phyloP scores from a whole-genome alignment of 2,329 filamentous ascomycete genomes.

The Chalaropsis ovoidea region DNA sequence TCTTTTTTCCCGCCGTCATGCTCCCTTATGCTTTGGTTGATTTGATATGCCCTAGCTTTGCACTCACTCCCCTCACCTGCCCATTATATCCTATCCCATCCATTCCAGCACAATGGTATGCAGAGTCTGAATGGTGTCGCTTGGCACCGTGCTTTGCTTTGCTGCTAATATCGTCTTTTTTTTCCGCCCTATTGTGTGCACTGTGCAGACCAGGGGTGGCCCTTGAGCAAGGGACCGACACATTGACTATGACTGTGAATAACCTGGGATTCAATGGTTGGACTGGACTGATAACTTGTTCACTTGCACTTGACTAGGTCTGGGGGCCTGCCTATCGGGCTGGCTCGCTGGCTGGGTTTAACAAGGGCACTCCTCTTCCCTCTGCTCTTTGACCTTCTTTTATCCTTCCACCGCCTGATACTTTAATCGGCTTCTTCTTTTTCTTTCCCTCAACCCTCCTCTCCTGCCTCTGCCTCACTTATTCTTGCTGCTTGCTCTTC shows the following conservation, averaged over 20 bases:
- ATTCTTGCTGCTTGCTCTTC: neutral
- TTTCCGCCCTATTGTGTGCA: slow-evolving; percentile 14
- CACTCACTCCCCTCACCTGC: neutral
- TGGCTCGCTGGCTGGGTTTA: slow-evolving; percentile 20
- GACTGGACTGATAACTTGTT: slow-evolving; percentile 20
- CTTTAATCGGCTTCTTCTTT: slow-evolving; percentile 24
- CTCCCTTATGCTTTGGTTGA: slow-evolving; percentile 4
- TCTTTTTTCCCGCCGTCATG: slow-evolving; percentile 8
- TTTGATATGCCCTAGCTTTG: slow-evolving; percentile 8
- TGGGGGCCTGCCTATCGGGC: slow-evolving; percentile 9
- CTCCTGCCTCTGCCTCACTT: neutral
- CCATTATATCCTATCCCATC: slow-evolving; percentile 4
- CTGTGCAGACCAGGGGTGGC: slow-evolving; percentile 20
- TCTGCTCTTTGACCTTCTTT: slow-evolving; percentile 17
- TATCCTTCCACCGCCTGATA: slow-evolving; percentile 14
- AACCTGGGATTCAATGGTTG: slow-evolving; percentile 23
- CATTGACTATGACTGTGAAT: slow-evolving; percentile 15
- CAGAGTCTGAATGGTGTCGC: slow-evolving; percentile 12
- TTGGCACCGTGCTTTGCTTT: slow-evolving; percentile 14
- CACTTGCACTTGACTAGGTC: slow-evolving; percentile 11
- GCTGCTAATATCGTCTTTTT: slow-evolving; percentile 16
- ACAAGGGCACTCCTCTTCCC: slow-evolving; percentile 19
- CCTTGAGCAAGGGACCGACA: slow-evolving; percentile 23
- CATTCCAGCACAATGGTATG: slow-evolving; percentile 15
- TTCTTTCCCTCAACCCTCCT: slow-evolving; percentile 25